Evolutionary conservation across 176 grass and related monocot genomes (phyloP).

Genomic region (Aegilops speltoides): DNA sequence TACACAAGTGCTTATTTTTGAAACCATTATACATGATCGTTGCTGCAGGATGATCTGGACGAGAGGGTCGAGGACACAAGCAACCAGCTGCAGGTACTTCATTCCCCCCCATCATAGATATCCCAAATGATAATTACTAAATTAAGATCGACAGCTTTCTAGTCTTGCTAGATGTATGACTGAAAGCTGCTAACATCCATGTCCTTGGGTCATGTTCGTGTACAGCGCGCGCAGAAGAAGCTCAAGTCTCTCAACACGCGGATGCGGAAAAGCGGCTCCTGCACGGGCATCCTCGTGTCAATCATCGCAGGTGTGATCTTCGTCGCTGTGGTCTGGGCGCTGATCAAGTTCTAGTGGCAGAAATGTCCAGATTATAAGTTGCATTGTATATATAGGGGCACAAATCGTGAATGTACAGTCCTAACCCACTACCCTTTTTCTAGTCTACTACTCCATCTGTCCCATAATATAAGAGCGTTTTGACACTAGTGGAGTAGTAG

Average conservation of each 20-base stretch:
- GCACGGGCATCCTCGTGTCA: slow-evolving; percentile 38
- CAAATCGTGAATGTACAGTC: not conserved
- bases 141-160: not conserved
- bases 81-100: slow-evolving; percentile 51
- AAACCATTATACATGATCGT: not conserved
- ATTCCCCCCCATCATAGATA: not conserved
- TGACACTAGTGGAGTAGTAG: too few species aligned
- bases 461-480: too few species aligned
- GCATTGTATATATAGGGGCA: not conserved
- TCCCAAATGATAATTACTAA: not conserved
- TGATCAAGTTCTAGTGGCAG: slow-evolving; percentile 35
- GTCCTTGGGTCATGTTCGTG: not conserved
- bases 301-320: slow-evolving; percentile 46
- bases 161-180: not conserved
- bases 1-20: not conserved
- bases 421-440: too few species aligned
- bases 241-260: slow-evolving; percentile 51
- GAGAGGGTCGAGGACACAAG: slow-evolving; percentile 49
- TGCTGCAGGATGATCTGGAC: slow-evolving; percentile 71
- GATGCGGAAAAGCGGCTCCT: slow-evolving; percentile 45
- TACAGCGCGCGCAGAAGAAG: slow-evolving; percentile 53
- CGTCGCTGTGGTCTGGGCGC: slow-evolving; percentile 34
- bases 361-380: not conserved
- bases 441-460: too few species aligned
- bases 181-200: not conserved